Evolutionary conservation across 164 flowering plant species (phyloP).

Genomic region (Buxus sempervirens): DNA sequence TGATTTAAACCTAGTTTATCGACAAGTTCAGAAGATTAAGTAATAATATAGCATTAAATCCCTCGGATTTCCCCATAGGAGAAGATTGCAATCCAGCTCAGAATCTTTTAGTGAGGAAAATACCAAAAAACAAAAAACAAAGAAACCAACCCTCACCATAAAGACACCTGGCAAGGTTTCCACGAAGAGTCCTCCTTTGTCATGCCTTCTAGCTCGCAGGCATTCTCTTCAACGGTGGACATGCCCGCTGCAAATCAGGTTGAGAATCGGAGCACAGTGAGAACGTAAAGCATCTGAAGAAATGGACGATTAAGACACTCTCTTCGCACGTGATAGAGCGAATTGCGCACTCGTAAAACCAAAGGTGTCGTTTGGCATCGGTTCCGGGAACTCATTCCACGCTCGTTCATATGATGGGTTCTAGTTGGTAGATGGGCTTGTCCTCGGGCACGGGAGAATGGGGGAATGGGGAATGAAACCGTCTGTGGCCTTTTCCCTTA

Average conservation of each 20-base stretch:
- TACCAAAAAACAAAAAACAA: background rate
- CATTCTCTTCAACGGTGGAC: background rate
- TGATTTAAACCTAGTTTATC: constrained; percentile 4
- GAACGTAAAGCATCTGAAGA: background rate
- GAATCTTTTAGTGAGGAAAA: background rate
- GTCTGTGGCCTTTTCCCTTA: too few relatives aligned
- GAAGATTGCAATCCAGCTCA: background rate
- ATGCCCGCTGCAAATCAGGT: background rate
- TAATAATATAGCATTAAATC: background rate
- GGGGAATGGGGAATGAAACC: too few relatives aligned
- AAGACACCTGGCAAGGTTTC: constrained; percentile 41
- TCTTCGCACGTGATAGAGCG: background rate
- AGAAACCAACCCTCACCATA: constrained; percentile 17
- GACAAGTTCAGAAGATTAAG: constrained; percentile 2
- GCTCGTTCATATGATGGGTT: too few relatives aligned
- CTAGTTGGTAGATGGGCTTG: too few relatives aligned
- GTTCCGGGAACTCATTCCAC: too few relatives aligned
- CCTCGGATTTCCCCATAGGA: background rate
- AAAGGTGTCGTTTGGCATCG: too few relatives aligned
- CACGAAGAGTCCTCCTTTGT: constrained; percentile 33
- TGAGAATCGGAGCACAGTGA: background rate
- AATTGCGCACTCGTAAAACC: background rate
- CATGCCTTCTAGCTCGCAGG: constrained; percentile 30
- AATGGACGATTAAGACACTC: background rate
- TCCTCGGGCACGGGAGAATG: too few relatives aligned